Evolutionary conservation across 176 grass and related monocot species (phyloP), one percentile per base, ranked within the genome.

Genomic region (Pontederia paniculata): DNA sequence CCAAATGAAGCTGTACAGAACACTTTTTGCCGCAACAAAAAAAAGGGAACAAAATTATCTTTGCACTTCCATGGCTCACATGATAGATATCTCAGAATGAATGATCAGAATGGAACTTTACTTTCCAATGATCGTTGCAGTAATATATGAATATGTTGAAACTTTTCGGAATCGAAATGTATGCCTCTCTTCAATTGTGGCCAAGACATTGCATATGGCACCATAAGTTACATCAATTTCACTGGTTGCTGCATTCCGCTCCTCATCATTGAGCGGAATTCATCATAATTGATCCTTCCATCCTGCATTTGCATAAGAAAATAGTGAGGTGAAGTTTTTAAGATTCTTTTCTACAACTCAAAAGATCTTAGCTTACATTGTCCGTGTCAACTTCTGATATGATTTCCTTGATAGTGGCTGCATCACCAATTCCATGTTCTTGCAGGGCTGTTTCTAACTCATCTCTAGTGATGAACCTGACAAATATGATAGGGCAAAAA

Each of bases 251-350:
- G 54, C 12, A 13, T 56, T 12, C 54, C 54, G 10, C 21, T 56
- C 21, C 54, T 56, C 54, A 56, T 56, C 54, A 56, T 56, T 22
- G 20, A 56, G 14, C 54, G 81, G 73, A 95, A 95, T 65, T 95
- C 89, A 71, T 78, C 85, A 28, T 89, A 95, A 55, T 84, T 81
- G 15, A 95, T 95, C 58, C 28, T 89, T 37, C 81, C 85, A 52
- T 95, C 89, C 89, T 95, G 73, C 54, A 13, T 9, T 56, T 37
- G 28, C 28, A 37, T 37, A 37, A 37, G 28, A 37, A 37, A 37
- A 37, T 37, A 37, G 28, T 37, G 28, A 37, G 28, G 5, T 37
- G 5, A 37, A 37, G 28, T 37, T 37, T 37, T 37, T 2, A 5
- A 37, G 7, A 56, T 23, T 18, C 23, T 10, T 56, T 4, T 56